Evolutionary conservation across 106 monocot genomes (phyloP).

Genomic region (Dendrobium nobile): DNA sequence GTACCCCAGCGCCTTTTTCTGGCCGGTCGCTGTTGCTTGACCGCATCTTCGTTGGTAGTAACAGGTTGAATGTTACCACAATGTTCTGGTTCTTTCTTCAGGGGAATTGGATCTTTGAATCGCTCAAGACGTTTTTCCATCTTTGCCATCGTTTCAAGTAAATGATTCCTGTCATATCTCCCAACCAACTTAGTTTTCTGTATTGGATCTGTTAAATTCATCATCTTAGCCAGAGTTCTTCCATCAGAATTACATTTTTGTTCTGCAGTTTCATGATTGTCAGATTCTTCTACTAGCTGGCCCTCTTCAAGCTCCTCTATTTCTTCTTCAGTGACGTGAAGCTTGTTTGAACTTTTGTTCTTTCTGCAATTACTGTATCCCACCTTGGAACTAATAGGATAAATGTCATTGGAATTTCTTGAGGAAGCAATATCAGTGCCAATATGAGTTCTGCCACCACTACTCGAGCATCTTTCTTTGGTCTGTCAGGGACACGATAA

Average conservation of each 20-base stretch:
- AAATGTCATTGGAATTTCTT: background rate
- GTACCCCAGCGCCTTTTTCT: constrained; percentile 49
- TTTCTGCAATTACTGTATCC: too few relatives aligned
- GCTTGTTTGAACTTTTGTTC: too few relatives aligned
- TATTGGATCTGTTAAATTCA: constrained; percentile 6
- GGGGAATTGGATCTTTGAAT: constrained; percentile 39
- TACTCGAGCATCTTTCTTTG: background rate
- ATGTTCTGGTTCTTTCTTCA: constrained; percentile 14
- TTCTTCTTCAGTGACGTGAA: constrained; percentile 2
- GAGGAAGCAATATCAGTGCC: background rate
- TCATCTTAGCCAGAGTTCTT: background rate
- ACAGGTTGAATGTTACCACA: background rate
- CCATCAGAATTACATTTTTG: background rate
- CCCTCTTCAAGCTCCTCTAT: constrained; percentile 43
- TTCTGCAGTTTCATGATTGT: constrained; percentile 8
- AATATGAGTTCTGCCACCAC: background rate
- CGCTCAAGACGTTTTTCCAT: constrained; percentile 55
- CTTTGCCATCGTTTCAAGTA: constrained; percentile 41
- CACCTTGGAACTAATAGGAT: too few relatives aligned
- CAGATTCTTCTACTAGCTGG: constrained; percentile 35
- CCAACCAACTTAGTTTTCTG: constrained; percentile 1
- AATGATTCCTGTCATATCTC: constrained; percentile 21
- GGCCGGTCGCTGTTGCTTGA: constrained; percentile 32
- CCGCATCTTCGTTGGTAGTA: constrained; percentile 13
- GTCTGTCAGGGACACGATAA: background rate